These are phyloP conservation scores for Aureobasidium zeae DNA, from an alignment of 2,329 filamentous ascomycete genomes.

Conservation along the genomic window DNA sequence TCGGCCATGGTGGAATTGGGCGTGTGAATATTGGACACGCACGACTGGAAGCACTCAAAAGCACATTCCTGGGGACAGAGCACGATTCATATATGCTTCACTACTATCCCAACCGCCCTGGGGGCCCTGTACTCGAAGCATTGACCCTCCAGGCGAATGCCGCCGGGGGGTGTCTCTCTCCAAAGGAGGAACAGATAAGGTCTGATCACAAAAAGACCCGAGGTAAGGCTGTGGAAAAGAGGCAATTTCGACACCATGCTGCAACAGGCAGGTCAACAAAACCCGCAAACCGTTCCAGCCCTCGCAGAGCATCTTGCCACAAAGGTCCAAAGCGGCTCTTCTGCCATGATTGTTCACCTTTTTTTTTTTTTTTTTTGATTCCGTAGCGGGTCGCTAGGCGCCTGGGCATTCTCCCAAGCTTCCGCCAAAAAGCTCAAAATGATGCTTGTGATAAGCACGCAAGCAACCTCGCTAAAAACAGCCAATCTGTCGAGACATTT, in stretches of 20 bases:
- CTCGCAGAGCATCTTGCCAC: too few relatives aligned
- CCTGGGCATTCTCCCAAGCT: background rate
- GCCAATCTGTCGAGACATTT: background rate
- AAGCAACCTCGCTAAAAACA: background rate
- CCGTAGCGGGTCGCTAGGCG: too few relatives aligned
- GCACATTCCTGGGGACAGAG: background rate
- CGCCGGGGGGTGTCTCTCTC: slow-evolving; percentile 10
- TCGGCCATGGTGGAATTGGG: slow-evolving; percentile 10
- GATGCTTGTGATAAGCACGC: slow-evolving; percentile 10
- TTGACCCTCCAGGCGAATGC: slow-evolving; percentile 7
- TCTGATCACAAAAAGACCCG: slow-evolving; percentile 5
- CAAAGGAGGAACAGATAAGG: slow-evolving; percentile 8
- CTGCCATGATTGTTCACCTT: too few relatives aligned
- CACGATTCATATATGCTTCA: slow-evolving; percentile 5
- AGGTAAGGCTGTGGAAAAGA: slow-evolving; percentile 3
- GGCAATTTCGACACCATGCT: slow-evolving; percentile 2
- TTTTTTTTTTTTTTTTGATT: too few relatives aligned
- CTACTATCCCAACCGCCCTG: background rate
- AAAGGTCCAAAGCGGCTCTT: too few relatives aligned
- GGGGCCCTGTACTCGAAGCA: slow-evolving; percentile 3
- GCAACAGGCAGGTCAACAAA: slow-evolving; percentile 10
- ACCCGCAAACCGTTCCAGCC: slow-evolving; percentile 8
- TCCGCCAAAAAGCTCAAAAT: slow-evolving; percentile 4
- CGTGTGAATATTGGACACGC: background rate
- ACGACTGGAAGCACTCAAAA: background rate